Evolutionary conservation across 139 green algal species (phyloP).

Genomic region (Asterochloris erici): DNA sequence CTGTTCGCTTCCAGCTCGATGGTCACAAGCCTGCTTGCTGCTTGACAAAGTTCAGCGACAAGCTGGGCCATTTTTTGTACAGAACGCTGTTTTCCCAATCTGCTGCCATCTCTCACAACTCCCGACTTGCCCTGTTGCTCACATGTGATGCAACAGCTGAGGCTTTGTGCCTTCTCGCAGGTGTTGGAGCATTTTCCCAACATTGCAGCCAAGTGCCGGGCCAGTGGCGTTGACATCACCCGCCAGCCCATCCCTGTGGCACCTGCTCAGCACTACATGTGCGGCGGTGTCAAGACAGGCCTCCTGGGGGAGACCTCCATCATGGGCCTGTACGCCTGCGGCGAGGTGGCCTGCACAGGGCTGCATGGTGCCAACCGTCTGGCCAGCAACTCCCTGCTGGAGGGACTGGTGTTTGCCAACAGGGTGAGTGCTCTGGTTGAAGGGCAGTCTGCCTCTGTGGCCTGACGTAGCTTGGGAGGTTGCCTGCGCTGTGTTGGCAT

Average conservation of each 20-base stretch:
- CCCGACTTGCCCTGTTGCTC: too few relatives aligned
- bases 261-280: constrained; percentile 97
- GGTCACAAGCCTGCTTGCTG: too few relatives aligned
- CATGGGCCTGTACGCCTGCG: constrained; percentile 87
- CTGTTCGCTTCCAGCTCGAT: too few relatives aligned
- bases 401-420: constrained; percentile 94
- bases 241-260: constrained; percentile 90
- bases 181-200: constrained; percentile 93
- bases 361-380: constrained; percentile 97
- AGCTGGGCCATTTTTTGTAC: too few relatives aligned
- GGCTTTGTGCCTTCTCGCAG: background rate
- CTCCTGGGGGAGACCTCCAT: constrained; percentile 86
- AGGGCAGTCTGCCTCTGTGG: too few relatives aligned
- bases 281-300: constrained; percentile 85
- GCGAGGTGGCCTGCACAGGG: constrained; percentile 76
- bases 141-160: too few relatives aligned
- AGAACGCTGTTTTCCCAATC: too few relatives aligned
- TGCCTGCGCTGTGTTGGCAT: too few relatives aligned
- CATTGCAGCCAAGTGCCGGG: constrained; percentile 71
- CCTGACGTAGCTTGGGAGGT: too few relatives aligned
- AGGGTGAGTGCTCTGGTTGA: constrained; percentile 16
- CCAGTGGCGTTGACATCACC: constrained; percentile 91
- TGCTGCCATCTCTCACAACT: too few relatives aligned
- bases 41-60: too few relatives aligned
- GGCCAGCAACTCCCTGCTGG: constrained; percentile 94